These are phyloP conservation scores for Fomes fomentarius DNA, from an alignment of 1,284 basidiomycete genomes.

Conservation along the genomic window DNA sequence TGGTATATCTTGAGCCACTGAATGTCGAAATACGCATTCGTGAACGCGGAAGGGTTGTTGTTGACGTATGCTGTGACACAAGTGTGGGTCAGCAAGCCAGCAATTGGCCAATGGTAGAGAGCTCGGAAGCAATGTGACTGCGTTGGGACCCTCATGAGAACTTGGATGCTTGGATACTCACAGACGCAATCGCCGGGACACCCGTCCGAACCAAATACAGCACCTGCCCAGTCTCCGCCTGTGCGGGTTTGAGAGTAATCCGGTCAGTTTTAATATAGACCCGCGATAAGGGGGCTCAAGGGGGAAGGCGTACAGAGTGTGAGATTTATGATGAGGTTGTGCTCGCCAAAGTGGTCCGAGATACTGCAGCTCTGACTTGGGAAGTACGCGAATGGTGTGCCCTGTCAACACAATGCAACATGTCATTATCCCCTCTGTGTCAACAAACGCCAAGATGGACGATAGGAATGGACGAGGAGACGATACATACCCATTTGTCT, in stretches of 20 bases:
- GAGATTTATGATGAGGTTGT: slow-evolving; percentile 62
- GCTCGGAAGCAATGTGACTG: too few relatives aligned
- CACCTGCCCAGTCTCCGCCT: slow-evolving; percentile 59
- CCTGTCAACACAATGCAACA: slow-evolving; percentile 35
- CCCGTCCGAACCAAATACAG: slow-evolving; percentile 43
- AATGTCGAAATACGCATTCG: slow-evolving; percentile 71
- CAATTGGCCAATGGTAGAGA: too few relatives aligned
- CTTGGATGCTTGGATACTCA: slow-evolving; percentile 24
- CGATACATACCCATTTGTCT: slow-evolving; percentile 40
- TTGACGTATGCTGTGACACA: slow-evolving; percentile 55
- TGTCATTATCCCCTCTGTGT: not conserved
- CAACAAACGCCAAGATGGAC: too few relatives aligned
- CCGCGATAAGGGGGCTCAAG: too few relatives aligned
- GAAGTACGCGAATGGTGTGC: slow-evolving; percentile 56
- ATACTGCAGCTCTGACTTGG: slow-evolving; percentile 52
- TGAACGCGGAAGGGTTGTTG: slow-evolving; percentile 65
- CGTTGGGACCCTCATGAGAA: not conserved
- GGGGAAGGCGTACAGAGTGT: slow-evolving; percentile 38
- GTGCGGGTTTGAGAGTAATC: not conserved
- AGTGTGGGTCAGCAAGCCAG: too few relatives aligned
- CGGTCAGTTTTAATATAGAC: not conserved
- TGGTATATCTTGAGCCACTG: slow-evolving; percentile 48
- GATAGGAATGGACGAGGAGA: not conserved
- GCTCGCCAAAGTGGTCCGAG: slow-evolving; percentile 48
- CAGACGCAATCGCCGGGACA: slow-evolving; percentile 54